A percentile compares a stretch with the other conserved stretches of the same genome.
phyloP scores from a whole-genome alignment of 441 rosid genomes.

The Arabidopsis hybrid region DNA sequence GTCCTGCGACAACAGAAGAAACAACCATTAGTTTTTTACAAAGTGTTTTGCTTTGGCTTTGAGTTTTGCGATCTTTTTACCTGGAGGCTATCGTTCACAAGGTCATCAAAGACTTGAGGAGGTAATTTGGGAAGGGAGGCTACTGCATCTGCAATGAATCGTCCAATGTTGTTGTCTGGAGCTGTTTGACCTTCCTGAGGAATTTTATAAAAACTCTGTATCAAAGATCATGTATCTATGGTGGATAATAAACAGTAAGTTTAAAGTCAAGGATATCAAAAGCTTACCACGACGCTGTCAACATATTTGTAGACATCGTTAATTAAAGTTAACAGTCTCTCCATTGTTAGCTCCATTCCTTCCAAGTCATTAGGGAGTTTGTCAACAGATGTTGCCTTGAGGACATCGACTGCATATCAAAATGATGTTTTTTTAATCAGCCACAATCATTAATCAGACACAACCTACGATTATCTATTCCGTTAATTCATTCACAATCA shows the following conservation, averaged over 20 bases:
- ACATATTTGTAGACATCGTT: slow-evolving; percentile 82
- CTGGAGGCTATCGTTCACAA: slow-evolving; percentile 85
- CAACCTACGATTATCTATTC: background rate
- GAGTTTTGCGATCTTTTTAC: slow-evolving; percentile 45
- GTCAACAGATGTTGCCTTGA: slow-evolving; percentile 74
- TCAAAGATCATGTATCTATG: slow-evolving; percentile 14
- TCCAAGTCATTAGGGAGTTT: slow-evolving; percentile 92
- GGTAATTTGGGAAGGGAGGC: slow-evolving; percentile 77
- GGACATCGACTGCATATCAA: slow-evolving; percentile 62
- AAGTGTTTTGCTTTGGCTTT: background rate
- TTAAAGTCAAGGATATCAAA: background rate
- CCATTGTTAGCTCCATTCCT: slow-evolving; percentile 94
- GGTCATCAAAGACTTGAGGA: slow-evolving; percentile 79
- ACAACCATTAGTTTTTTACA: background rate
- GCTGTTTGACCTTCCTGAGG: slow-evolving; percentile 71
- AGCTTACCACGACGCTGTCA: slow-evolving; percentile 81
- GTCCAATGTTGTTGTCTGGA: slow-evolving; percentile 78
- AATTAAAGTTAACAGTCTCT: slow-evolving; percentile 66
- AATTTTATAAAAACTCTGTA: background rate
- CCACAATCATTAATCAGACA: background rate
- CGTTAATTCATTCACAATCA: slow-evolving; percentile 3
- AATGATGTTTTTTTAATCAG: background rate
- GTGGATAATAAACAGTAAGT: background rate
- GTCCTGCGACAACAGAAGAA: slow-evolving; percentile 55
- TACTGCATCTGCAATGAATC: slow-evolving; percentile 72